These are phyloP conservation scores for Cercophora newfieldiana DNA, from an alignment of 495 filamentous ascomycete genomes.

Conservation along the genomic window DNA sequence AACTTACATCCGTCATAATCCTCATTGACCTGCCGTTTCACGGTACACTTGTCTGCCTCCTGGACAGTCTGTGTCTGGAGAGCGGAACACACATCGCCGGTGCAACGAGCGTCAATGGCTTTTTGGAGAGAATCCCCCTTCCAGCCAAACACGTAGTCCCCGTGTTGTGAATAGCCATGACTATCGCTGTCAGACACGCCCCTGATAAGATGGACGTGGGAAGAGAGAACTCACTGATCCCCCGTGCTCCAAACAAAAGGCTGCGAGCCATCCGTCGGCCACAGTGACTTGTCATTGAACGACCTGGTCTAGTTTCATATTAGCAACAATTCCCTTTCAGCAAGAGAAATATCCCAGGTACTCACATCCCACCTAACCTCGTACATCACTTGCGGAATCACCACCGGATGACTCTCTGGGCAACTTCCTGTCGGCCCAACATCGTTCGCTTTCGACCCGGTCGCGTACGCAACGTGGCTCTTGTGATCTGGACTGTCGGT, in stretches of 20 bases:
- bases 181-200: constrained; percentile 27
- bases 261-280: constrained; percentile 42
- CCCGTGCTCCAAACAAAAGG: constrained; percentile 50
- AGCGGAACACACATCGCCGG: constrained; percentile 31
- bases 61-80: constrained; percentile 35
- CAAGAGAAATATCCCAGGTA: background rate
- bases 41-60: constrained; percentile 34
- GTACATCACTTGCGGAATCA: constrained; percentile 40
- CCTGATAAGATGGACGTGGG: constrained; percentile 3
- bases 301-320: constrained; percentile 23
- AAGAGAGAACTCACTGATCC: constrained; percentile 25
- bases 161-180: constrained; percentile 38
- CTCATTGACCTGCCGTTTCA: constrained; percentile 31
- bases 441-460: constrained; percentile 27
- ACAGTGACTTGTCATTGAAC: constrained; percentile 36
- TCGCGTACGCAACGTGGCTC: constrained; percentile 39
- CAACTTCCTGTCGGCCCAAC: constrained; percentile 24
- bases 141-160: constrained; percentile 44
- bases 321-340: background rate
- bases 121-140: constrained; percentile 38
- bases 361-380: constrained; percentile 44
- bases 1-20: constrained; percentile 37
- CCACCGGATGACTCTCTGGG: constrained; percentile 32
- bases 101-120: constrained; percentile 39
- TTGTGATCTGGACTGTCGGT: constrained; percentile 35